Conservation (phyloP, 108 stramenopile species). For the Cylindrotheca closterium region DNA sequence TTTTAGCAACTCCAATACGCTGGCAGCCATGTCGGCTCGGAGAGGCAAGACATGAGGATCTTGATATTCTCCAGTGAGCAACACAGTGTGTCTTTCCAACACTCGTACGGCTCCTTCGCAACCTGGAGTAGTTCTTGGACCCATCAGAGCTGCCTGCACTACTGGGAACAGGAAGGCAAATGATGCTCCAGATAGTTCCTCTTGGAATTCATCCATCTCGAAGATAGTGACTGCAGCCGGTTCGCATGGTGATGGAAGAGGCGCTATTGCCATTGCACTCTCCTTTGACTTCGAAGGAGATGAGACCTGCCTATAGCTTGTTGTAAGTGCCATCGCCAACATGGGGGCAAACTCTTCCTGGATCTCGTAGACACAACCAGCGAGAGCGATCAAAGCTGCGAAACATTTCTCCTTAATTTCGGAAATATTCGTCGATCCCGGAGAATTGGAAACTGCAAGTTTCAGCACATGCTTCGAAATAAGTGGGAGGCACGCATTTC, state of each 20-base stretch:
- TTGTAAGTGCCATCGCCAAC: conserved; percentile 61
- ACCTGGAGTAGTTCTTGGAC: conserved; percentile 76
- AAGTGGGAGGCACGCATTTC: conserved; percentile 69
- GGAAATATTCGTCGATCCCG: conserved; percentile 30
- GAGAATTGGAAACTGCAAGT: conserved; percentile 50
- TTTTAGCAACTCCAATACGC: conserved; percentile 72
- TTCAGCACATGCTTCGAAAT: conserved; percentile 45
- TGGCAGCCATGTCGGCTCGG: conserved; percentile 71
- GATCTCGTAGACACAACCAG: conserved; percentile 84
- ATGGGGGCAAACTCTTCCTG: conserved; percentile 69
- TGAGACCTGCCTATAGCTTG: conserved; percentile 33
- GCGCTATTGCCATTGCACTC: background rate
- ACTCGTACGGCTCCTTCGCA: conserved; percentile 80
- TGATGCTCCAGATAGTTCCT: conserved; percentile 72
- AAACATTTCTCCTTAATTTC: conserved; percentile 37
- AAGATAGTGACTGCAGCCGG: conserved; percentile 66
- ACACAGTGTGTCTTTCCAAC: conserved; percentile 65
- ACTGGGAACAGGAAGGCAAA: conserved; percentile 86
- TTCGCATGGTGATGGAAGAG: conserved; percentile 79
- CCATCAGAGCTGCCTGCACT: conserved; percentile 68
- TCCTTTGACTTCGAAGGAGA: background rate
- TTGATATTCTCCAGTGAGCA: conserved; percentile 59
- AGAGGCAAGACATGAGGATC: conserved; percentile 48
- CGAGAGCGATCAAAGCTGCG: conserved; percentile 62
- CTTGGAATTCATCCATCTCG: conserved; percentile 82